Evolutionary conservation across 805 yeast species (phyloP).

Genomic region (Starmera pachycereana): DNA sequence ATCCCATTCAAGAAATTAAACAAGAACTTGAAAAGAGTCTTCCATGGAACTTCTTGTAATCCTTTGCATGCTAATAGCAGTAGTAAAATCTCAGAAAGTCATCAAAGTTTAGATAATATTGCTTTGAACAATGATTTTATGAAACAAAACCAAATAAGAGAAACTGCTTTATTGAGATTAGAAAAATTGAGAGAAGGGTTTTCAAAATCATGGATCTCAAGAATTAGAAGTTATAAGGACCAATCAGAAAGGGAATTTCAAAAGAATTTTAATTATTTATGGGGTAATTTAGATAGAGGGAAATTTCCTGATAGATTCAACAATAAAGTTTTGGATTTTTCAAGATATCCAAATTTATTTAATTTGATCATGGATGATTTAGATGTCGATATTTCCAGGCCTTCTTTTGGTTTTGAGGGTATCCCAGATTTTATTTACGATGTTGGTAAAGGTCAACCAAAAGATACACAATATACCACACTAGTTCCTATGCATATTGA

Average conservation of each 20-base stretch:
- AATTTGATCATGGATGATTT: slow-evolving; percentile 38
- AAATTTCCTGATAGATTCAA: slow-evolving; percentile 30
- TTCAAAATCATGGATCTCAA: slow-evolving; percentile 61
- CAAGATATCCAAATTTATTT: slow-evolving; percentile 42
- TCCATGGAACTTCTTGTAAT: neutral
- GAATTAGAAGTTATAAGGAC: slow-evolving; percentile 39
- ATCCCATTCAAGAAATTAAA: neutral
- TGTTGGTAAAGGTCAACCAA: slow-evolving; percentile 78
- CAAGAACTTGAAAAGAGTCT: neutral
- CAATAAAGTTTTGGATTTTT: slow-evolving; percentile 35
- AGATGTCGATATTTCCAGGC: slow-evolving; percentile 37
- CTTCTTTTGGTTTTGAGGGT: slow-evolving; percentile 38
- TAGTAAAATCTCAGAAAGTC: neutral
- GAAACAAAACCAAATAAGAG: neutral
- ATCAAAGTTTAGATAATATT: neutral
- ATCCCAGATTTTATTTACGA: slow-evolving; percentile 55
- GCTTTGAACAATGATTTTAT: neutral
- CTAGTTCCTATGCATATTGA: slow-evolving; percentile 55
- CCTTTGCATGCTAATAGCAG: neutral
- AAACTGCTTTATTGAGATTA: slow-evolving; percentile 2
- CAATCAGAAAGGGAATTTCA: slow-evolving; percentile 29
- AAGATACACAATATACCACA: slow-evolving; percentile 55
- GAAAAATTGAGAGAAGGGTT: slow-evolving; percentile 32
- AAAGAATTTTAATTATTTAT: slow-evolving; percentile 28
- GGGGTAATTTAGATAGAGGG: slow-evolving; percentile 27